phyloP scores from a whole-genome alignment of 1,284 basidiomycete genomes.

The Trichosporon ovoides region DNA sequence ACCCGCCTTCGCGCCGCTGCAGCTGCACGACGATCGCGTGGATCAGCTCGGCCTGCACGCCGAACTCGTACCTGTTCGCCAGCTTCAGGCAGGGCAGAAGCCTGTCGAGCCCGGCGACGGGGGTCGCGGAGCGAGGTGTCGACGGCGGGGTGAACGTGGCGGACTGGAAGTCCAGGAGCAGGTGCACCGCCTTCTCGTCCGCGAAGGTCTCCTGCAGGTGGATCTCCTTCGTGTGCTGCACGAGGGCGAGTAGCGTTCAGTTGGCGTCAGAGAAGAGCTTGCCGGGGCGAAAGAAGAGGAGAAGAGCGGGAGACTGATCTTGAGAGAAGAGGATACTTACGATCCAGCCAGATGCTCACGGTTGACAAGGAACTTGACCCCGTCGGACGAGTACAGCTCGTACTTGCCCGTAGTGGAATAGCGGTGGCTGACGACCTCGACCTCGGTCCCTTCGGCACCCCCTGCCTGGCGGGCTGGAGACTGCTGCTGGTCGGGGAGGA shows the following conservation, averaged over 20 bases:
- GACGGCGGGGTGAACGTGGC: neutral
- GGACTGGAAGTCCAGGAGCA: neutral
- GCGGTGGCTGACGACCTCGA: neutral
- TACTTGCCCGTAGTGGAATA: neutral
- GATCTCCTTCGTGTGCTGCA: neutral
- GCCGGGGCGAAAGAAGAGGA: too few species aligned
- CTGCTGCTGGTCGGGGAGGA: neutral
- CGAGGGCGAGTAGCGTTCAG: neutral
- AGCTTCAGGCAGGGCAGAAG: neutral
- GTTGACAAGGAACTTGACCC: neutral
- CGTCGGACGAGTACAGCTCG: neutral
- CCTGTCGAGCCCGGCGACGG: neutral
- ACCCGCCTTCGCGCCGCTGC: neutral
- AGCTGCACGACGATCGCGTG: neutral
- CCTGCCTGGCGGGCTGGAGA: neutral
- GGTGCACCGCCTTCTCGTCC: neutral
- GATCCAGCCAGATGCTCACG: neutral
- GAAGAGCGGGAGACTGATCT: neutral
- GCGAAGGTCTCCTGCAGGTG: neutral
- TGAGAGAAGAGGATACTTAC: neutral
- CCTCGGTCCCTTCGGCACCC: neutral
- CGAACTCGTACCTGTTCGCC: conserved; percentile 1
- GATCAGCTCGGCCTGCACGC: neutral
- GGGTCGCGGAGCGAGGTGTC: neutral
- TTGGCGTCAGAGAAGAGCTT: neutral